Base-by-base conservation (phyloP, 169 alveolate species). In the Cyclospora cayetanensis region DNA sequence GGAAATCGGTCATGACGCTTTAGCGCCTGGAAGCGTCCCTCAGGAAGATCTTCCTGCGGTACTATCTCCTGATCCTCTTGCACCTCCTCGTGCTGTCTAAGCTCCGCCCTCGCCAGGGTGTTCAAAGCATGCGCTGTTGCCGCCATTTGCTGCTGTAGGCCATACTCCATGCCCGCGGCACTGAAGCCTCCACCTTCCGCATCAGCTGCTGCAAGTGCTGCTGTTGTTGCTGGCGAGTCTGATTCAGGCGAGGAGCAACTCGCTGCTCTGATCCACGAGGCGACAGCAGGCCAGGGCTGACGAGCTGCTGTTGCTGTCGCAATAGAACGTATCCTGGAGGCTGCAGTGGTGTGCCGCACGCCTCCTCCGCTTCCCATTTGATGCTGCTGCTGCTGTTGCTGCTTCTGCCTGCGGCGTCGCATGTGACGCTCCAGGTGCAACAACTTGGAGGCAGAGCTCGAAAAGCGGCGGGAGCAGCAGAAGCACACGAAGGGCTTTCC, bases 401-500 rank as follows among this genome's bases (percentile, higher is more conserved):
- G 84, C 84, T 39, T 52, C 84, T 70, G 82, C 82, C 34, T 29
- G 82, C 82, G 82, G 20, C 55, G 39, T 25, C 84, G 84, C 84
- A 72, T 72, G 84, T 72, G 84, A 2, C 39, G 4, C 60, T 72
- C 84, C 42, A 72, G 41, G 60, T 72, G 84, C 84, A 35, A n/a
- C 84, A 72, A 60, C 34, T 72, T 72, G 1, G 84, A 52, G 25
- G 84, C 84, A 0, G 84, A 72, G 1, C 63, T 3, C 2, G 84
- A 72, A n/a, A 72, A 72, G 39, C 84, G 84, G 2, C 55, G 84
- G 5, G 84, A 72, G 84, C 84, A 72, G 84, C 84, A 72, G 63
- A 39, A 72, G 84, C 84, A 72, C 4, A 72, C 22, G 22, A 72
- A 72, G 20, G 84, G 84, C 39, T 72, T 72, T 18, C 84, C 84